Percentiles rank a stretch among this genome's conserved stretches.
These are phyloP conservation scores for Trypanosoma vivax DNA, from an alignment of 208 protist genomes.

Conservation along the genomic window DNA sequence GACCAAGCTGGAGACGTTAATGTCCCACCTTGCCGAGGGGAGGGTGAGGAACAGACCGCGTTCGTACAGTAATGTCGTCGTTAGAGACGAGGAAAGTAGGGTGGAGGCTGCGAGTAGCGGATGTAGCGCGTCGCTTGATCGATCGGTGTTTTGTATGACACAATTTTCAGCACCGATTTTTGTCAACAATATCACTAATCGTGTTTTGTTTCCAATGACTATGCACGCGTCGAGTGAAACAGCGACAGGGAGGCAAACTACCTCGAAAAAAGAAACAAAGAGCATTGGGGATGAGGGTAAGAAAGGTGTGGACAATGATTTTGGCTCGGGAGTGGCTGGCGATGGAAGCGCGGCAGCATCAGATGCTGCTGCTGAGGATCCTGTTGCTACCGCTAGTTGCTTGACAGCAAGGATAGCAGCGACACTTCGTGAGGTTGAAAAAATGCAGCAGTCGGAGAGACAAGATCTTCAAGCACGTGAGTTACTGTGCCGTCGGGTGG, in stretches of 20 bases:
- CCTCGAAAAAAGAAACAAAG: not conserved
- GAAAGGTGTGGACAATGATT: constrained; percentile 16
- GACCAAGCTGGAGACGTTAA: too few species aligned
- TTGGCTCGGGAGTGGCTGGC: constrained; percentile 23
- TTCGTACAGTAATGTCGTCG: not conserved
- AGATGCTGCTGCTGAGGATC: constrained; percentile 18
- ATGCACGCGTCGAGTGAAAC: not conserved
- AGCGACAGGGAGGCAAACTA: not conserved
- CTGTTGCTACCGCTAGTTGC: constrained; percentile 24
- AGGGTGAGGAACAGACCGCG: too few species aligned
- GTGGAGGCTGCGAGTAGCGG: not conserved
- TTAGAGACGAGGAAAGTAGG: not conserved
- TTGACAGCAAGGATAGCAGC: constrained; percentile 43
- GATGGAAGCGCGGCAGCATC: not conserved
- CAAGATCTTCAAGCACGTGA: constrained; percentile 35
- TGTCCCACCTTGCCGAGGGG: too few species aligned
- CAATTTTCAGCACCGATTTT: constrained; percentile 67
- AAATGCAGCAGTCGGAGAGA: constrained; percentile 46
- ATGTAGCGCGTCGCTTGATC: constrained; percentile 23
- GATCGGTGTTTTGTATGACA: constrained; percentile 48
- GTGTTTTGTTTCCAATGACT: constrained; percentile 46
- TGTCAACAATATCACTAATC: constrained; percentile 66
- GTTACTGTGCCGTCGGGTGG: constrained; percentile 59
- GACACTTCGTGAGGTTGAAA: constrained; percentile 41
- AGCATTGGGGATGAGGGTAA: constrained; percentile 3